Percentiles rank a stretch among this genome's conserved stretches.
phyloP scores from a whole-genome alignment of 805 yeast genomes.

The Candida boidinii region DNA sequence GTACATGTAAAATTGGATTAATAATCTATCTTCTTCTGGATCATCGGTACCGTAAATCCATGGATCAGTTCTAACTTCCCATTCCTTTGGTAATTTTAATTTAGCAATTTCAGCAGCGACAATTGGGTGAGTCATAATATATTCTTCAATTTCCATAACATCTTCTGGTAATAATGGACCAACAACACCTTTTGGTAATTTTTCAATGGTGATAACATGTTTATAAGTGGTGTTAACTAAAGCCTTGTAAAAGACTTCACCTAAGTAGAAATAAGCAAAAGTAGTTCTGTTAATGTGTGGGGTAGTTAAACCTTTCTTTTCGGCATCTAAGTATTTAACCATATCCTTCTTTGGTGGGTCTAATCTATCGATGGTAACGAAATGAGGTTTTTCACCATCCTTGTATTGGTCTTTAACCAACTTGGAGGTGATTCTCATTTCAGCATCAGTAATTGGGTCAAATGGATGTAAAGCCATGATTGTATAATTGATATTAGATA shows the following conservation, averaged over 20 bases:
- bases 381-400: slow-evolving; percentile 46
- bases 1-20: slow-evolving; percentile 70
- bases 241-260: slow-evolving; percentile 54
- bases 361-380: slow-evolving; percentile 55
- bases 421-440: slow-evolving; percentile 48
- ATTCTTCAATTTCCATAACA: slow-evolving; percentile 42
- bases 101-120: slow-evolving; percentile 60
- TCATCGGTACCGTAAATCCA: slow-evolving; percentile 86
- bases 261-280: slow-evolving; percentile 57
- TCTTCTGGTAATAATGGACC: slow-evolving; percentile 72
- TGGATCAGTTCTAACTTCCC: slow-evolving; percentile 55
- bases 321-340: slow-evolving; percentile 60
- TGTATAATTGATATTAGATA: too few relatives aligned
- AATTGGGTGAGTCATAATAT: slow-evolving; percentile 43
- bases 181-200: slow-evolving; percentile 50
- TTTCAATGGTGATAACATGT: slow-evolving; percentile 48
- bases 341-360: slow-evolving; percentile 78
- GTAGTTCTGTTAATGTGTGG: slow-evolving; percentile 64
- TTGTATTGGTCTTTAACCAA: slow-evolving; percentile 51
- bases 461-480: slow-evolving; percentile 42
- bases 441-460: slow-evolving; percentile 50
- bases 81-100: slow-evolving; percentile 50
- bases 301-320: slow-evolving; percentile 41
- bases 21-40: slow-evolving; percentile 47
- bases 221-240: slow-evolving; percentile 57